These are phyloP conservation scores for Coniella vitis DNA, from an alignment of 2,329 filamentous ascomycete genomes.

Conservation along the genomic window DNA sequence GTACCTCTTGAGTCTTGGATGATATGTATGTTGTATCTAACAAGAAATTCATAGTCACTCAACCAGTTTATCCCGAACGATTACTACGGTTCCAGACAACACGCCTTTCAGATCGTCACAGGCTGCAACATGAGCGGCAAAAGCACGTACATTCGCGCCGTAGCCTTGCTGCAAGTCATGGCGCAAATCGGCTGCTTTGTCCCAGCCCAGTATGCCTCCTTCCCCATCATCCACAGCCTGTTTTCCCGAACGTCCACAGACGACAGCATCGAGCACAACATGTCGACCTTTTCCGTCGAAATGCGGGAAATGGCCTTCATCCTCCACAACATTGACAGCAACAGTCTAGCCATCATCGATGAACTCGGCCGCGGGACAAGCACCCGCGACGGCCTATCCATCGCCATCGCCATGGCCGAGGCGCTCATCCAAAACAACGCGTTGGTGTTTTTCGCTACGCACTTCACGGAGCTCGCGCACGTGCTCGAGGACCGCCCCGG, in stretches of 20 bases:
- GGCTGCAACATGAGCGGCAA: slow-evolving; percentile 99
- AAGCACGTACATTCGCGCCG: slow-evolving; percentile 83
- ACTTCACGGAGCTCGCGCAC: slow-evolving; percentile 76
- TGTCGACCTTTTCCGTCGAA: slow-evolving; percentile 89
- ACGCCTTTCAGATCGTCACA: slow-evolving; percentile 86
- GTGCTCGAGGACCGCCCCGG: slow-evolving; percentile 70
- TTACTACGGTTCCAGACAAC: slow-evolving; percentile 73
- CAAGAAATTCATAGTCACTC: slow-evolving; percentile 48
- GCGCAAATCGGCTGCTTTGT: slow-evolving; percentile 89
- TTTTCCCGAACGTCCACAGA: slow-evolving; percentile 85
- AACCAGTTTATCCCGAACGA: slow-evolving; percentile 80
- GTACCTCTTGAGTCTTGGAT: no score
- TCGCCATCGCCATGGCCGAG: slow-evolving; percentile 86
- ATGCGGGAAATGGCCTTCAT: slow-evolving; percentile 98
- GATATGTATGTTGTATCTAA: slow-evolving; percentile 46
- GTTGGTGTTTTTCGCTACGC: slow-evolving; percentile 87
- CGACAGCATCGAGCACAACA: slow-evolving; percentile 81
- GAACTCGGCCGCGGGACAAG: slow-evolving; percentile 90
- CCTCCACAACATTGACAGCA: slow-evolving; percentile 68
- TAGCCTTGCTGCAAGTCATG: slow-evolving; percentile 85
- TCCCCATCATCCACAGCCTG: slow-evolving; percentile 73
- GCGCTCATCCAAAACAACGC: slow-evolving; percentile 73
- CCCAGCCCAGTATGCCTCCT: slow-evolving; percentile 74
- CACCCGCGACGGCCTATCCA: slow-evolving; percentile 78
- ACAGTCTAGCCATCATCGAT: slow-evolving; percentile 78